Evolutionary conservation across 805 yeast species (phyloP).

Genomic region (Zygoascus biomembranicola): DNA sequence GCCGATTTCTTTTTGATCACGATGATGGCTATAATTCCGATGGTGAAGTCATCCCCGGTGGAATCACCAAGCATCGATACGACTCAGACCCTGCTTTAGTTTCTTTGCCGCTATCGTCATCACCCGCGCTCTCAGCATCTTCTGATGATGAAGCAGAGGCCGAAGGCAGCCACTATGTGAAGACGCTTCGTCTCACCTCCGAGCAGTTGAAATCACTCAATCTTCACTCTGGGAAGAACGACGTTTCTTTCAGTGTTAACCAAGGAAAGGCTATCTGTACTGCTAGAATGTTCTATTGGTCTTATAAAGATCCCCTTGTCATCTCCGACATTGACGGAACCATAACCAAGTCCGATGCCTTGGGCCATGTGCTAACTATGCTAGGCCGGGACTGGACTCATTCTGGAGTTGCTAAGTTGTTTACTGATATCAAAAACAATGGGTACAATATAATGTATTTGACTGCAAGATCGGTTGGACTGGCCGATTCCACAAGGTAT

Average conservation of each 20-base stretch:
- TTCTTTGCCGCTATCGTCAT: not conserved
- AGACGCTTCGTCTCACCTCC: constrained; percentile 82
- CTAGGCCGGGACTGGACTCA: constrained; percentile 98
- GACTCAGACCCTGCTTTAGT: constrained; percentile 7
- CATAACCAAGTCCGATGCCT: constrained; percentile 93
- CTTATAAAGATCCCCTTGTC: constrained; percentile 75
- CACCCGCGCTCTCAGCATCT: constrained; percentile 2
- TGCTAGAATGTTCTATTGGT: constrained; percentile 78
- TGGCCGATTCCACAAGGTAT: constrained; percentile 84
- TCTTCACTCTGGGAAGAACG: constrained; percentile 72
- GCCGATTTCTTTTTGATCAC: not conserved
- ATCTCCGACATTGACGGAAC: constrained; percentile 98
- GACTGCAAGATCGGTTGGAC: constrained; percentile 93
- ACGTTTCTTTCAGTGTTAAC: constrained; percentile 67
- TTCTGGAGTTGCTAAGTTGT: constrained; percentile 85
- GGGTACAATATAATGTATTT: constrained; percentile 91
- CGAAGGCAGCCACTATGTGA: constrained; percentile 44
- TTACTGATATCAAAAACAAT: constrained; percentile 75
- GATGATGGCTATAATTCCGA: constrained; percentile 11
- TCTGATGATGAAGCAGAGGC: constrained; percentile 16
- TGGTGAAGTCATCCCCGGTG: not conserved
- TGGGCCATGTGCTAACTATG: constrained; percentile 91
- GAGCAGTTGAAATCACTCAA: constrained; percentile 75
- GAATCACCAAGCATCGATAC: constrained; percentile 4
- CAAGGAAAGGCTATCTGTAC: constrained; percentile 71